phyloP scores from a whole-genome alignment of 192 early-diverging fungal species.

The Podila clonocystis region DNA sequence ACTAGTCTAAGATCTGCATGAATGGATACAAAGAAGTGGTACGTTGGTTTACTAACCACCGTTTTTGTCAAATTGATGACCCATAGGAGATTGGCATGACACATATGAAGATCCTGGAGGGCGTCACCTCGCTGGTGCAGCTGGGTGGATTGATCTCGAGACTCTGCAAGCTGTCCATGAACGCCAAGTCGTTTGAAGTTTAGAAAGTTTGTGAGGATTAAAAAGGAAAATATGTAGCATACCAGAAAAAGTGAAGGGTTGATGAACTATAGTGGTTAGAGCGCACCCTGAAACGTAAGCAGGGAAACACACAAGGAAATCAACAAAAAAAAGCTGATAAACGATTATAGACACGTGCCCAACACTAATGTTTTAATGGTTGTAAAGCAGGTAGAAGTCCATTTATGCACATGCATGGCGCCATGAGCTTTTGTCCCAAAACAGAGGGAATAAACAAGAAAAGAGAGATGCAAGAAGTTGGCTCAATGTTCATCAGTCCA shows the following conservation, averaged over 20 bases:
- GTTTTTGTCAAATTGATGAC: neutral
- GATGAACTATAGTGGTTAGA: neutral
- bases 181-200: conserved; percentile 34
- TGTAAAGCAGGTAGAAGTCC: no score
- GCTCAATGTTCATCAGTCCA: no score
- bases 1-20: neutral
- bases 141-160: conserved; percentile 84
- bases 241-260: no score
- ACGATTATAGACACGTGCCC: no score
- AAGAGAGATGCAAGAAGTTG: no score
- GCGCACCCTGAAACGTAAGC: no score
- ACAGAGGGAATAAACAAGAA: no score
- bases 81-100: conserved; percentile 88
- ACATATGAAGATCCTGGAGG: conserved; percentile 94
- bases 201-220: conserved; percentile 3
- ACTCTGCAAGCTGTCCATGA: conserved; percentile 60
- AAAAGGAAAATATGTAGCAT: neutral
- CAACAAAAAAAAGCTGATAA: no score
- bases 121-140: conserved; percentile 86
- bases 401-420: no score
- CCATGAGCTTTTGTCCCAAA: no score
- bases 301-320: no score
- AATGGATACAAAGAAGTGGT: neutral
- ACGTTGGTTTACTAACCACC: neutral
- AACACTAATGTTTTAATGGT: no score